Evolutionary conservation across 83 land plant species (phyloP), one percentile per base, ranked within the genome.

Genomic region (Picea abies): DNA sequence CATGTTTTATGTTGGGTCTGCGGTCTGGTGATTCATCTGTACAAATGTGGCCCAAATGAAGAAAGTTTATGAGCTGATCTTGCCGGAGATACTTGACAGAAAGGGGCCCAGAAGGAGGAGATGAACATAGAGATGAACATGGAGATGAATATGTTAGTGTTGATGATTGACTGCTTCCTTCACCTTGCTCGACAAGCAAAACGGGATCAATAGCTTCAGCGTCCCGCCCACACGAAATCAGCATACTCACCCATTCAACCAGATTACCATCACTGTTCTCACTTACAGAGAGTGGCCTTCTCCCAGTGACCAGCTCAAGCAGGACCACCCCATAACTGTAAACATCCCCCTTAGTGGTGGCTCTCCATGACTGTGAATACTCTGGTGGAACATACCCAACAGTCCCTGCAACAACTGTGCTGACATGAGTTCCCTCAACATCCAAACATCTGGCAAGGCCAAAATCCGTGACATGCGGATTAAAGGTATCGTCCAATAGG

Each of bases 361-460:
- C 95, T 52, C 89, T 63, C 91, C 95, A 89, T 16, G 93, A 86
- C 47, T 89, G 90, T 29, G 89, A 85, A 62, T 93, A 93, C 44
- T 93, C 95, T 0, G 95, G 95, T 17, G 93, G 91, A 22, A 93
- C 93, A 78, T 93, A 93, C 23, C 95, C 95, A 15, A 90, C 69
- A 16, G 95, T 90, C 49, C 95, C 95, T 5, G 93, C 93, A 32
- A 90, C 84, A 79, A 82, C 81, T 8, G 93, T 90, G 88, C 91
- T 89, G 29, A 90, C 89, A 41, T 90, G 90, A 15, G 86, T 88
- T 0, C 60, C 84, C 52, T 80, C 90, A 17, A 90, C 87, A 78
- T 86, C 70, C 69, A 66, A 10, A 25, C 26, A 25, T 83, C 93
- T 73, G 2, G 93, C 93, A 10, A 94, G 82, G 23, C 96, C 97